Percentiles rank a stretch among this genome's conserved stretches.
phyloP scores from a whole-genome alignment of 352 stramenopile species.

The Pythium aphanidermatum region DNA sequence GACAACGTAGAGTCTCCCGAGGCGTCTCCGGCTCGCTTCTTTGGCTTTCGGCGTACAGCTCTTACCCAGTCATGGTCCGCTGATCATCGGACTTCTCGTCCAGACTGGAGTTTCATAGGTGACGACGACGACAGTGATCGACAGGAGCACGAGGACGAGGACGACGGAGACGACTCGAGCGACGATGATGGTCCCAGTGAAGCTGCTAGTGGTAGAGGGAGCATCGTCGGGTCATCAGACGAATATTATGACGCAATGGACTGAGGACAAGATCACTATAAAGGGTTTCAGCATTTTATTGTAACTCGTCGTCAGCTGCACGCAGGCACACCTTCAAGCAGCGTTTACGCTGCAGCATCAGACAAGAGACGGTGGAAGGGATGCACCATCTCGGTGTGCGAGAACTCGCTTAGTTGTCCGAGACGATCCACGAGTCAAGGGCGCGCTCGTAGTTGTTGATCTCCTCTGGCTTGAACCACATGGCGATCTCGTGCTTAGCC shows the following conservation, averaged over 20 bases:
- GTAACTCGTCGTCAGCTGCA: no score
- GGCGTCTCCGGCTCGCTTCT: slow-evolving; percentile 38
- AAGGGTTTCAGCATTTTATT: no score
- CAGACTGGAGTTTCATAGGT: slow-evolving; percentile 2
- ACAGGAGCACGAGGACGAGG: background rate
- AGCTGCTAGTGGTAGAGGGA: background rate
- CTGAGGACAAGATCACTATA: no score
- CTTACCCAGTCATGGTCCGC: slow-evolving; percentile 30
- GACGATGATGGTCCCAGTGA: background rate
- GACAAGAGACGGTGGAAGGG: no score
- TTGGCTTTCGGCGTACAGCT: slow-evolving; percentile 59
- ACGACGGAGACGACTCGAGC: slow-evolving; percentile 1
- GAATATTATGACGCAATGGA: no score
- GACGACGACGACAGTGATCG: slow-evolving; percentile 7
- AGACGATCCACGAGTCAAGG: slow-evolving; percentile 84
- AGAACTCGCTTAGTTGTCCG: slow-evolving; percentile 70
- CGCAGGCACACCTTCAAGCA: no score
- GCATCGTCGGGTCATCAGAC: no score
- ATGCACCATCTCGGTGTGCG: background rate
- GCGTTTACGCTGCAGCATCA: no score
- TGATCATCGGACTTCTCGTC: background rate
- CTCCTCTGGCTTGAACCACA: slow-evolving; percentile 92
- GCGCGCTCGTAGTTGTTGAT: slow-evolving; percentile 88
- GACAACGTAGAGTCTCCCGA: slow-evolving; percentile 28
- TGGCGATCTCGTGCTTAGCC: slow-evolving; percentile 90